These are phyloP conservation scores for Forsythia suspensa DNA, from an alignment of 257 asterid species.

Conservation along the genomic window DNA sequence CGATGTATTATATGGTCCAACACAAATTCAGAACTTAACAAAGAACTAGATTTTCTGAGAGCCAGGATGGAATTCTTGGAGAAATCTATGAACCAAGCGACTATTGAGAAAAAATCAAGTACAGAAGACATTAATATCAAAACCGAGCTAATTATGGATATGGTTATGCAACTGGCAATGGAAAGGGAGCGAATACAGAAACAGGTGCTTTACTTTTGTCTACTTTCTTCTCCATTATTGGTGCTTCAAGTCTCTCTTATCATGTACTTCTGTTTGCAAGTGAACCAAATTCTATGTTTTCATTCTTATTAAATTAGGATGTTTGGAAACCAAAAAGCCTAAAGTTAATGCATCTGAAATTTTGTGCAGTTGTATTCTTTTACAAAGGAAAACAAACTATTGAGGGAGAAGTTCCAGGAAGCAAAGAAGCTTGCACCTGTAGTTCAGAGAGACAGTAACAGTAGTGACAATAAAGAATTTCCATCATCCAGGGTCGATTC, in stretches of 20 bases:
- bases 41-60: conserved; percentile 53
- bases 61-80: conserved; percentile 50
- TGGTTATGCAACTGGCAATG: conserved; percentile 62
- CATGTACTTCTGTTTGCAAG: background rate
- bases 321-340: background rate
- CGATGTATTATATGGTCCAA: conserved; percentile 54
- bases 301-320: background rate
- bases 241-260: background rate
- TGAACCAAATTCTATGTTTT: background rate
- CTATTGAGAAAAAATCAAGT: conserved; percentile 50
- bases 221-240: background rate
- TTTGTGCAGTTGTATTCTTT: conserved; percentile 54
- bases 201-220: conserved; percentile 43
- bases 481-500: conserved; percentile 28
- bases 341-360: background rate
- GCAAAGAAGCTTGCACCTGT: conserved; percentile 29
- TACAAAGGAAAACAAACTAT: conserved; percentile 63
- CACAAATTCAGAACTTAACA: conserved; percentile 56
- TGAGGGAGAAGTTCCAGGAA: conserved; percentile 44
- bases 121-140: conserved; percentile 62
- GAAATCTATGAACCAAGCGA: conserved; percentile 47
- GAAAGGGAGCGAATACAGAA: conserved; percentile 82
- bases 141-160: conserved; percentile 59
- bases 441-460: conserved; percentile 19
- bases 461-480: conserved; percentile 22